phyloP scores from a whole-genome alignment of 2,329 filamentous ascomycete species.

The Shiraia bambusicola region DNA sequence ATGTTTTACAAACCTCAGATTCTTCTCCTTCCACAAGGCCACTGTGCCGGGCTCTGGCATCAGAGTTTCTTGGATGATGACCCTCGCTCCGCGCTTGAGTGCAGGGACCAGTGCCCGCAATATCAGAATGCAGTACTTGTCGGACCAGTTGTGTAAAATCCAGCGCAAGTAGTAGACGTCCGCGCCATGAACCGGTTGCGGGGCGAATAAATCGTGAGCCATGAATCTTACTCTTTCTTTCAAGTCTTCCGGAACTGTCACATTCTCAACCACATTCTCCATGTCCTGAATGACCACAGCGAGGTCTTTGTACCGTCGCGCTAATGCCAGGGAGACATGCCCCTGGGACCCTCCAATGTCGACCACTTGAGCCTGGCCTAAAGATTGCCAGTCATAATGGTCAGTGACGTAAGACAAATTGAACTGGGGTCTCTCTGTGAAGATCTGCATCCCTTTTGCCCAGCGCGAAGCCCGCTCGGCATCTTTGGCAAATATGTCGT shows the following conservation, averaged over 20 bases:
- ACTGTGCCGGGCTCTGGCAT: constrained; percentile 11
- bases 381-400: not conserved
- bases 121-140: constrained; percentile 15
- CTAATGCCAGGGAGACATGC: constrained; percentile 6
- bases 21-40: constrained; percentile 6
- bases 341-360: constrained; percentile 15
- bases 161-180: constrained; percentile 40
- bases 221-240: constrained; percentile 13
- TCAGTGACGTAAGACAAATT: not conserved
- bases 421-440: not conserved
- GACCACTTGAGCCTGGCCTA: constrained; percentile 5
- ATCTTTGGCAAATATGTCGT: constrained; percentile 1
- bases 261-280: constrained; percentile 7
- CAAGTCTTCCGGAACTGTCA: not conserved
- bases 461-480: too few species aligned
- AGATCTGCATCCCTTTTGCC: not conserved
- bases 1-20: too few species aligned
- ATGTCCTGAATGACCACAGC: constrained; percentile 14
- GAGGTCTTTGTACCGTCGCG: constrained; percentile 4
- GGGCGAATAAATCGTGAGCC: constrained; percentile 28
- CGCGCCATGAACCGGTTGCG: constrained; percentile 28
- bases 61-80: constrained; percentile 38
- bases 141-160: constrained; percentile 44
- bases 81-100: constrained; percentile 4
- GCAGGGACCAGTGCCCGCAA: constrained; percentile 4